A percentile compares a stretch with the other conserved stretches of the same genome.
Evolutionary conservation across 2,329 filamentous ascomycete genomes (phyloP).

Genomic region (Cephalotrichum gorgonifer): DNA sequence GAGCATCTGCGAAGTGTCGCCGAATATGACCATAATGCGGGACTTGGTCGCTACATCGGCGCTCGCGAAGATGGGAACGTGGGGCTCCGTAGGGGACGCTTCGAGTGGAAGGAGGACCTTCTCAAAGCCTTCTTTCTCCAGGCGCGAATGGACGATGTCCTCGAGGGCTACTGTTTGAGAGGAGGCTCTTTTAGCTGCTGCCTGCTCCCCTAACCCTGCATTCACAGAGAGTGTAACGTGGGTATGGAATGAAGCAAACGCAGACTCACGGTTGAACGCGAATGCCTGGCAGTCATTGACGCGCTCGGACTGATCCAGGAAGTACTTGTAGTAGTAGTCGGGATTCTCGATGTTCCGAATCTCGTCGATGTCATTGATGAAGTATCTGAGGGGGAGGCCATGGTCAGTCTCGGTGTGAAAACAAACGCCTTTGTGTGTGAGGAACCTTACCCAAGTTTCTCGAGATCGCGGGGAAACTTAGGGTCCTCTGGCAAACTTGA

Average conservation of each 20-base stretch:
- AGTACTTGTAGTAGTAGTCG: slow-evolving; percentile 63
- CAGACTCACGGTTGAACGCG: slow-evolving; percentile 55
- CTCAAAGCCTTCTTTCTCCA: slow-evolving; percentile 48
- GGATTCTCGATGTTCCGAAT: slow-evolving; percentile 61
- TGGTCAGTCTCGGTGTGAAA: neutral
- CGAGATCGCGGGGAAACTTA: slow-evolving; percentile 53
- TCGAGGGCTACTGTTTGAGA: slow-evolving; percentile 48
- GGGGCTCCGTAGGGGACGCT: slow-evolving; percentile 34
- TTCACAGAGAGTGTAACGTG: too few relatives aligned
- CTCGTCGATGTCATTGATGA: slow-evolving; percentile 65
- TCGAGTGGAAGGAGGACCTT: slow-evolving; percentile 52
- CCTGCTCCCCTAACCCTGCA: slow-evolving; percentile 5
- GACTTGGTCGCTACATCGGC: slow-evolving; percentile 41
- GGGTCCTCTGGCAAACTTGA: slow-evolving; percentile 62
- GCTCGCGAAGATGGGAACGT: slow-evolving; percentile 56
- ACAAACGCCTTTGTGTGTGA: neutral
- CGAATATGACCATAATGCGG: slow-evolving; percentile 64
- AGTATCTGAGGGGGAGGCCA: slow-evolving; percentile 50
- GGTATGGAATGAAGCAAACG: neutral
- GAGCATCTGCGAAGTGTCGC: slow-evolving; percentile 60
- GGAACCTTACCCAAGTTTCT: slow-evolving; percentile 56
- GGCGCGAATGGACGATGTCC: slow-evolving; percentile 48
- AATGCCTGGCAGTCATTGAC: slow-evolving; percentile 68
- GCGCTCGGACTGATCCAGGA: slow-evolving; percentile 61
- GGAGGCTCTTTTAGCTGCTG: neutral